Conservation (phyloP, 345 rosid species). For the Lenwebbia sp. region DNA sequence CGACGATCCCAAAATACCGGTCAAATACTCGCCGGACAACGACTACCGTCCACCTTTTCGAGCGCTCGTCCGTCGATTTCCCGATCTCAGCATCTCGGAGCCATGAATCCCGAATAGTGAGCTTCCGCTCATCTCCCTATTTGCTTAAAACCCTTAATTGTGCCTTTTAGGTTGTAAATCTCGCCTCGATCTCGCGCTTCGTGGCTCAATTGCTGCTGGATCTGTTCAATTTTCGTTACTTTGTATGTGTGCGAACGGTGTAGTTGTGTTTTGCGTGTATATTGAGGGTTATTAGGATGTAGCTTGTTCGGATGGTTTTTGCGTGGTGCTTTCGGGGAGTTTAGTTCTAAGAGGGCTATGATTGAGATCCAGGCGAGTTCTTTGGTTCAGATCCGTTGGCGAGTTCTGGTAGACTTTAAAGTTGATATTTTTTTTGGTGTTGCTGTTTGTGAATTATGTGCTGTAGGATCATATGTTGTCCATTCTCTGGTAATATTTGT, state of each 20-base stretch:
- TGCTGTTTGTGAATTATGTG: background rate
- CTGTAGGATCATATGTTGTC: background rate
- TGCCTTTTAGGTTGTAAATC: background rate
- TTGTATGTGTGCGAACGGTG: background rate
- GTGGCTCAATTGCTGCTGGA: background rate
- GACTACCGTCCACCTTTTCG: background rate
- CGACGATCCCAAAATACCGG: background rate
- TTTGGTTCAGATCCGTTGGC: background rate
- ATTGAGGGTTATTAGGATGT: background rate
- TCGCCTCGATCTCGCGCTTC: background rate
- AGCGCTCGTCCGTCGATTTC: background rate
- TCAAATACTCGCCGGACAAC: background rate
- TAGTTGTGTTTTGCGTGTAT: background rate
- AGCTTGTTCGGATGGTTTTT: background rate
- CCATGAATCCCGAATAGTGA: slow-evolving; percentile 67
- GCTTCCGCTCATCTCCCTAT: background rate
- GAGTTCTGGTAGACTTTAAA: background rate
- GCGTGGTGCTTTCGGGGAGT: background rate
- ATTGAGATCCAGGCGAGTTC: background rate
- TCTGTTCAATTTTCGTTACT: background rate
- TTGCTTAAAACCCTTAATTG: background rate
- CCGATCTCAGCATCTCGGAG: background rate
- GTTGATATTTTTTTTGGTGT: background rate
- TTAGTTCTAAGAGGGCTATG: background rate
- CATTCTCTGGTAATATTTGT: background rate